Conservation (phyloP, 495 filamentous ascomycete genomes). For the Penicillium manginii region DNA sequence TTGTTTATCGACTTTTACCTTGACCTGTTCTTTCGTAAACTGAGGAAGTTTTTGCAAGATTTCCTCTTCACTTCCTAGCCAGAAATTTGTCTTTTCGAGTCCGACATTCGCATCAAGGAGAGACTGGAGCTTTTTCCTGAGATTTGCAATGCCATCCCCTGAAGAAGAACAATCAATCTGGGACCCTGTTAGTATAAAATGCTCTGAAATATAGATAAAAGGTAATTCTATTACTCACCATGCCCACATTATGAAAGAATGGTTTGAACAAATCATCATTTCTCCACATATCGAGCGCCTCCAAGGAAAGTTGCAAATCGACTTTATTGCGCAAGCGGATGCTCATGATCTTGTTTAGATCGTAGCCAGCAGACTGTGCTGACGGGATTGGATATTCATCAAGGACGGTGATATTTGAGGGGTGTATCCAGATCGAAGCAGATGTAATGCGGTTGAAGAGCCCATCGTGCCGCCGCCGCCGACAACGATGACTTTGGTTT, state of each 20-base stretch:
- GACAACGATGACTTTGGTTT: conserved; percentile 21
- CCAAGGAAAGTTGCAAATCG: conserved; percentile 23
- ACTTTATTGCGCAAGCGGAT: conserved; percentile 19
- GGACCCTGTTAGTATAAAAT: neutral
- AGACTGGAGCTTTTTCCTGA: conserved; percentile 17
- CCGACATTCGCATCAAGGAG: conserved; percentile 20
- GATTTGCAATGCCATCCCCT: conserved; percentile 17
- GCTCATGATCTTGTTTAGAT: conserved; percentile 52
- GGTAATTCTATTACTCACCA: conserved; percentile 12
- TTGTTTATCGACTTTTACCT: conserved; percentile 9
- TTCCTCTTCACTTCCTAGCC: conserved; percentile 17
- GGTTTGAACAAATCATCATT: conserved; percentile 49
- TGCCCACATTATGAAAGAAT: conserved; percentile 46
- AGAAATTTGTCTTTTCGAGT: conserved; percentile 22
- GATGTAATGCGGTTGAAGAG: conserved; percentile 48
- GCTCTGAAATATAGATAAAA: neutral
- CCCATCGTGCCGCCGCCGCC: conserved; percentile 48
- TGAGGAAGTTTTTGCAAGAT: conserved; percentile 13
- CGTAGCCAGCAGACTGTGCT: conserved; percentile 47
- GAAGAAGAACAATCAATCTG: conserved; percentile 29
- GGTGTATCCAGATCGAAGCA: conserved; percentile 47
- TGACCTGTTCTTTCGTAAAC: conserved; percentile 19
- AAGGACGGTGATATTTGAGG: conserved; percentile 45
- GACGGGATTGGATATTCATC: conserved; percentile 49
- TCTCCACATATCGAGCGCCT: conserved; percentile 46